Conservation (phyloP, 2,329 filamentous ascomycete genomes). For the Dendrostoma leiphaemia region DNA sequence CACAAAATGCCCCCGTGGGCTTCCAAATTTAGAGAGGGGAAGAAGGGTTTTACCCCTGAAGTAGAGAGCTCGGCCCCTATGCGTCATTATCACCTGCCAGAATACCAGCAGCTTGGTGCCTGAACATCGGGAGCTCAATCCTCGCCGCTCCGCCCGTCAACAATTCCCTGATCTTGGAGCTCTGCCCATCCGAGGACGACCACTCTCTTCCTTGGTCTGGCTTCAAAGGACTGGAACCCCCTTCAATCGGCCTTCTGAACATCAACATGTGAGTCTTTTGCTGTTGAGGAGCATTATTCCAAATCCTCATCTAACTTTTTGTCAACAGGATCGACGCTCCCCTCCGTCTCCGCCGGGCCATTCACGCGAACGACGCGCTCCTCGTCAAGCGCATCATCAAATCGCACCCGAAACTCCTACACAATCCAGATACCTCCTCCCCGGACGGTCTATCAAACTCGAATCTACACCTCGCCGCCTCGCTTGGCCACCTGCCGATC, state of each 20-base stretch:
- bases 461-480: conserved; percentile 76
- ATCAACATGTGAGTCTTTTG: not conserved
- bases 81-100: conserved; percentile 1
- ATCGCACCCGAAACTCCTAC: conserved; percentile 67
- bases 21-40: too few species aligned
- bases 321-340: conserved; percentile 68
- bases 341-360: conserved; percentile 77
- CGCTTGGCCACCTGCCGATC: conserved; percentile 67
- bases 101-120: not conserved
- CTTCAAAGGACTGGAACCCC: too few species aligned
- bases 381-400: conserved; percentile 76
- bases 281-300: too few species aligned
- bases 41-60: too few species aligned
- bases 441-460: conserved; percentile 72
- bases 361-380: conserved; percentile 68
- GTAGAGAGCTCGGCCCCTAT: not conserved
- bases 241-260: too few species aligned
- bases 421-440: conserved; percentile 74
- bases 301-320: too few species aligned
- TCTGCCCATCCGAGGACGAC: too few species aligned
- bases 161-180: too few species aligned
- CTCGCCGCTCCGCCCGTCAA: too few species aligned
- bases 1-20: not conserved
- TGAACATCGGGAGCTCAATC: not conserved
- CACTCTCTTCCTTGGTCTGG: too few species aligned